A percentile compares a stretch with the other conserved stretches of the same genome.
Evolutionary conservation across 2,329 filamentous ascomycete genomes (phyloP).

Genomic region (Diaporthe destruens): DNA sequence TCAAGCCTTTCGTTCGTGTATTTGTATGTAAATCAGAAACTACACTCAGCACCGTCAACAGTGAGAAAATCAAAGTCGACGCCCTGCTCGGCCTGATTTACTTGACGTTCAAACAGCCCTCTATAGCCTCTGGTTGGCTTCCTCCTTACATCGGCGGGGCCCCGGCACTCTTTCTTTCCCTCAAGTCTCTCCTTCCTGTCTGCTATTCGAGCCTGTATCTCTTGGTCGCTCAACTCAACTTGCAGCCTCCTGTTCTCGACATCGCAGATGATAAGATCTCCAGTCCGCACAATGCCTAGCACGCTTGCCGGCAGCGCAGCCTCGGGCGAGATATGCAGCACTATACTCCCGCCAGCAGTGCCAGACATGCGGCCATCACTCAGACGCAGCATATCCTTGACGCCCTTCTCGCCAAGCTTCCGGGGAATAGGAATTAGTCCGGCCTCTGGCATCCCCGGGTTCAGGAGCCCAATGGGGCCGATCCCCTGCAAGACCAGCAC

Average conservation of each 20-base stretch:
- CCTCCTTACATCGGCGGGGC: slow-evolving; percentile 40
- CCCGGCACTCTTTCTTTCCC: slow-evolving; percentile 46
- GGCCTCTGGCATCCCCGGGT: slow-evolving; percentile 94
- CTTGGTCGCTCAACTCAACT: slow-evolving; percentile 75
- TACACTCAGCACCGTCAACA: slow-evolving; percentile 52
- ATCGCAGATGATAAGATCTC: slow-evolving; percentile 84
- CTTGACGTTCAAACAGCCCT: slow-evolving; percentile 69
- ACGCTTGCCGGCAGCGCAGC: slow-evolving; percentile 81
- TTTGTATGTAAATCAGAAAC: neutral
- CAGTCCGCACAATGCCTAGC: slow-evolving; percentile 80
- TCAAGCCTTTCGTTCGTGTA: too few relatives aligned
- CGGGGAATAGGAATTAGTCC: slow-evolving; percentile 74
- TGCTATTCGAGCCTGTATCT: slow-evolving; percentile 72
- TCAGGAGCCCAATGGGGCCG: slow-evolving; percentile 79
- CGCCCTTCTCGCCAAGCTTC: slow-evolving; percentile 79
- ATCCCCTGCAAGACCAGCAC: slow-evolving; percentile 90
- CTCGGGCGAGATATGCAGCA: slow-evolving; percentile 89
- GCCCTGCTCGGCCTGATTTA: slow-evolving; percentile 71
- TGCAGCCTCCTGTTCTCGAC: slow-evolving; percentile 72
- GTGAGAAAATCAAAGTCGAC: slow-evolving; percentile 74
- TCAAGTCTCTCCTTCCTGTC: slow-evolving; percentile 61
- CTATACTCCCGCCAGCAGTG: slow-evolving; percentile 89
- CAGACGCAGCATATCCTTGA: slow-evolving; percentile 84
- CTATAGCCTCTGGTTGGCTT: slow-evolving; percentile 65
- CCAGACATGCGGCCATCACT: slow-evolving; percentile 91